Conservation (phyloP, 2,329 filamentous ascomycete genomes). For the Aspergillus fructus region DNA sequence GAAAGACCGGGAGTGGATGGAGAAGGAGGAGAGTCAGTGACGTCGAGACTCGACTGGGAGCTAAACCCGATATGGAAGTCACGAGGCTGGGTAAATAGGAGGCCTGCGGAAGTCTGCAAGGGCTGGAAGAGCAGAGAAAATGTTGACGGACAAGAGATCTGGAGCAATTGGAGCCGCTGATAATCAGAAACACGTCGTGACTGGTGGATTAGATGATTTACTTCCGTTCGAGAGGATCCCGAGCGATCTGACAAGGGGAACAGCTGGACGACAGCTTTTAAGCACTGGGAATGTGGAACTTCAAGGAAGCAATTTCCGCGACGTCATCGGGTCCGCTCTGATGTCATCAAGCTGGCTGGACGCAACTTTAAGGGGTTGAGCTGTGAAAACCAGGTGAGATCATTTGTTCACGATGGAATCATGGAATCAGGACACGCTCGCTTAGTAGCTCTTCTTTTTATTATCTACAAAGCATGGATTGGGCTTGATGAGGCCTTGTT, state of each 20-base stretch:
- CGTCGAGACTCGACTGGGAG: conserved; percentile 20
- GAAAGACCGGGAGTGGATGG: background rate
- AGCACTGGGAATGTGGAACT: background rate
- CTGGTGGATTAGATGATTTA: background rate
- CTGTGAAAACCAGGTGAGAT: background rate
- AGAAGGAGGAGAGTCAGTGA: conserved; percentile 18
- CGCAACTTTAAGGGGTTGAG: background rate
- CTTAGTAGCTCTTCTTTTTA: background rate
- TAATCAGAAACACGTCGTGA: background rate
- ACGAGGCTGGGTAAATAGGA: conserved; percentile 2
- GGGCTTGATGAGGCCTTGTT: too few relatives aligned
- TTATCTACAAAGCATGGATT: background rate
- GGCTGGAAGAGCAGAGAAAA: background rate
- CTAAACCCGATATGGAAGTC: conserved; percentile 16
- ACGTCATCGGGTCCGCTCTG: conserved; percentile 21
- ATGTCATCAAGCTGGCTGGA: conserved; percentile 19
- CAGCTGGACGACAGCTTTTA: background rate
- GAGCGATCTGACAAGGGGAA: background rate
- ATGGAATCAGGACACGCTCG: background rate
- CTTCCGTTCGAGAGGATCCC: conserved; percentile 5
- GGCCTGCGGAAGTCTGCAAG: background rate
- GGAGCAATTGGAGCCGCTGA: background rate
- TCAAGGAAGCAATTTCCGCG: conserved; percentile 8
- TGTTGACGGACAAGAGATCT: conserved; percentile 7
- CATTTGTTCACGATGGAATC: background rate